Percentiles rank a stretch among this genome's conserved stretches.
phyloP scores from a whole-genome alignment of 495 filamentous ascomycete genomes.

The Podospora fimiseda region DNA sequence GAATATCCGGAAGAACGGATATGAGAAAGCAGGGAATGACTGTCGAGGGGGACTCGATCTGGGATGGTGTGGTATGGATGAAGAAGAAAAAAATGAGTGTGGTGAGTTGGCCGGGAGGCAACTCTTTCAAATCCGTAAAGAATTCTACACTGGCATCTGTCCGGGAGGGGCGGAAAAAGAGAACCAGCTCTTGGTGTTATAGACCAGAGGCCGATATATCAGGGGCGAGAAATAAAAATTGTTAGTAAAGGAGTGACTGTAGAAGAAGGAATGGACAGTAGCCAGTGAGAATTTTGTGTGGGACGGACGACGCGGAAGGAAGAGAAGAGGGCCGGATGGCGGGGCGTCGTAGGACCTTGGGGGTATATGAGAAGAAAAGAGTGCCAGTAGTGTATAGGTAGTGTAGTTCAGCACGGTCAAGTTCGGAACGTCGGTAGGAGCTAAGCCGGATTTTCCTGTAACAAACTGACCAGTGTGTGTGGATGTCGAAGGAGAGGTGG shows the following conservation, averaged over 20 bases:
- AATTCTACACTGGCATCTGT: constrained; percentile 33
- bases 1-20: not conserved
- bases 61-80: constrained; percentile 12
- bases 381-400: constrained; percentile 13
- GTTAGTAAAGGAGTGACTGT: constrained; percentile 43
- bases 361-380: constrained; percentile 44
- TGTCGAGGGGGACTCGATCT: constrained; percentile 19
- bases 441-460: constrained; percentile 46
- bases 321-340: constrained; percentile 30
- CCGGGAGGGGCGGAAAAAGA: constrained; percentile 37
- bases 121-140: constrained; percentile 33
- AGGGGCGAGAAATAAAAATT: constrained; percentile 17
- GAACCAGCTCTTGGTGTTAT: constrained; percentile 47
- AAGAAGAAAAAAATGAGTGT: constrained; percentile 44
- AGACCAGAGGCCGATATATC: constrained; percentile 45
- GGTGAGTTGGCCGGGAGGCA: constrained; percentile 34
- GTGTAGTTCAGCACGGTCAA: constrained; percentile 38
- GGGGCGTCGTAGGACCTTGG: constrained; percentile 40
- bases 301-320: constrained; percentile 32
- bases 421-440: constrained; percentile 48
- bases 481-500: constrained; percentile 35
- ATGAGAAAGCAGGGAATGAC: constrained; percentile 10
- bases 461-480: constrained; percentile 44
- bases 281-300: constrained; percentile 28
- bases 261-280: constrained; percentile 26